Base-by-base conservation (phyloP, 2,329 filamentous ascomycete genomes). In the Fusarium sp. region DNA sequence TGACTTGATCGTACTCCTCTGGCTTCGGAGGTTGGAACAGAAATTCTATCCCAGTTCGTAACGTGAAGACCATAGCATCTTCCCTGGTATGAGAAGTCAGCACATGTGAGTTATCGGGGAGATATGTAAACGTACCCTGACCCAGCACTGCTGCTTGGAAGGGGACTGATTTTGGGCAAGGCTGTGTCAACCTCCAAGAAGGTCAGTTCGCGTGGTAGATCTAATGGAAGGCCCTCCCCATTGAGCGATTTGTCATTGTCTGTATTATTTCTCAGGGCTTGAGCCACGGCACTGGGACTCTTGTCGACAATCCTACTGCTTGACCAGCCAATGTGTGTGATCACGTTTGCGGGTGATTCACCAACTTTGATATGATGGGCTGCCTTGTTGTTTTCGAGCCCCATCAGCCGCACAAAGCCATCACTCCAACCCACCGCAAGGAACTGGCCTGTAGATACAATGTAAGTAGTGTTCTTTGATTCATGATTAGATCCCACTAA, bases 351-450 rank as follows among this genome's bases (percentile, higher is more conserved):
- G 64, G 74, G 72, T 40, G 78, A 79, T 47, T 82, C 82, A 72
- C 81, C 83, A 55, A 89, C 80, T 17, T 79, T 79, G 73, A 92
- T 90, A 73, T 91, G 88, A 76, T 96, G 91, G 20, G 94, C 88
- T 14, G 91, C 87, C 79, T 95, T 97, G 77, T 89, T 92, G 71
- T 88, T 94, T 77, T 96, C 93, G 22, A 93, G 81, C 62, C 91
- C 92, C 76, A 95, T 86, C 35, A 97, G 81, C 59, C 93, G 89
- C 20, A 96, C 87, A 8, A 87, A 87, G 27, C 92, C 92, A 81
- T 97, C 93, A 70, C 87, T 93, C 89, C 93, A 97, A 45, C 89
- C 93, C 15, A 96, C 88, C 15, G 93, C 93, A 55, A 97, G 85
- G 41, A 93, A 88, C 65, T 92, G 90, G 10, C 91, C 90, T 91